Base-by-base conservation (phyloP, 371 early-diverging fungal species). In the Thermomucor indicae-seudaticae region DNA sequence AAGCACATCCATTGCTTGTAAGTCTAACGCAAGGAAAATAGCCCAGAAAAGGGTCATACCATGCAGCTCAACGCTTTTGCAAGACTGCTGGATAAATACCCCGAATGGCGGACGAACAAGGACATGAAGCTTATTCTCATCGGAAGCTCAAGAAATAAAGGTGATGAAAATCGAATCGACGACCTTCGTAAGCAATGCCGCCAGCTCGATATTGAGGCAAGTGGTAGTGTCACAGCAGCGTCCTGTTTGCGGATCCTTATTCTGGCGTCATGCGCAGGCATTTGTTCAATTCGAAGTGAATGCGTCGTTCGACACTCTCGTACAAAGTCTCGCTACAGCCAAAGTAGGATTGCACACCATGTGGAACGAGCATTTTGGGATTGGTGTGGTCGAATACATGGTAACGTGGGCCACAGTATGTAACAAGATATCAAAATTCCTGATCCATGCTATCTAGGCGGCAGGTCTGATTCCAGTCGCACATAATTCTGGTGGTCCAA, bases 361-460 rank as follows among this genome's bases (percentile, higher is more conserved):
- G 98, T 75, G 79, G 69, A 88, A 96, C 57, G 98, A 98, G 60
- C 98, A 98, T 62, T 98, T 98, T 74, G 98, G 98, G 14, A 98
- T 98, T 57, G 86, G 91, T 20, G 83, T 97, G 34, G 92, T 98
- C 1, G 98, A 98, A 68, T 95, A 93, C 54, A 94, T 96, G 96
- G 88, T 90, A 72, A 34, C 59, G 37, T 8, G 17, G 19, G 14
- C 7, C 23, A 29, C 6, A 14, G 4, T 35, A 10, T 16, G 4
- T 19, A 27, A 40, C 6, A 29, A 2, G 19, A 30, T 22, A 31
- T 28, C 19, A 39, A 27, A 16, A 27, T 12, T 29, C n/a, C 29
- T n/a, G 22, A 40, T 41, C 4, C 20, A 22, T 42, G 38, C 30
- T 32, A 44, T 30, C 0, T 37, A 89, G 88, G 93, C 95, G 7